Base-by-base conservation (phyloP, 2,329 filamentous ascomycete genomes). In the Sclerotinia glacialis region DNA sequence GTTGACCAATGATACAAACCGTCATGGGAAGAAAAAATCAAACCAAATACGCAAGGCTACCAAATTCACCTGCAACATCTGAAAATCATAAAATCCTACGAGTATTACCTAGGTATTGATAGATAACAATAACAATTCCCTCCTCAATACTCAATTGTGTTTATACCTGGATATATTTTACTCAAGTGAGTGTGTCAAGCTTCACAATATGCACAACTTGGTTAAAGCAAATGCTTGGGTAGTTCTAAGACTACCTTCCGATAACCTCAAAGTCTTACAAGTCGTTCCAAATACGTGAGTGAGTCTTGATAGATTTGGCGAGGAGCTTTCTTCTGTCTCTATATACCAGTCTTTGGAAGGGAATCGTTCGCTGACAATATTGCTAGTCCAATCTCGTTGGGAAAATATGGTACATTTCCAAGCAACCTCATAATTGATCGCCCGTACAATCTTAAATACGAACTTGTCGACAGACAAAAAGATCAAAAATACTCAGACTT, bases 361-460 rank as follows among this genome's bases (percentile, higher is more conserved):
- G 2, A 31, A 47, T 2, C 42, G 1, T 8, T 23, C 31, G 53
- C 67, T 67, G 69, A 74, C 69, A 72, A 69, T 66, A 70, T 28
- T 68, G 9, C 49, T 73, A 97, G 93, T 50, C 91, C 87, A 54
- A 90, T 98, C 71, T 92, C 91, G 1, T 83, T 98, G 44, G 93
- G 93, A 66, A 98, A 97, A 85, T 96, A 95, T 77, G 95, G 95
- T 70, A 87, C 87, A 2, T 97, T 99, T 76, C 89, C 92, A 21
- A 88, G 91, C 63, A 97, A 98, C 76, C 85, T 95, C 42, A 86
- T 99, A 55, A 86, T 99, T 69, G 90, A 92, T n/a, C 89, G 95
- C 9, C 95, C 95, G 0, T 97, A 92, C 76, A 87, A 97, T 80
- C 82, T 96, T 68, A 98, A 93, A 0, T 99, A 92, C 79, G 94